Evolutionary conservation across 2,329 filamentous ascomycete genomes (phyloP).

Genomic region (Cytospora piceicola): DNA sequence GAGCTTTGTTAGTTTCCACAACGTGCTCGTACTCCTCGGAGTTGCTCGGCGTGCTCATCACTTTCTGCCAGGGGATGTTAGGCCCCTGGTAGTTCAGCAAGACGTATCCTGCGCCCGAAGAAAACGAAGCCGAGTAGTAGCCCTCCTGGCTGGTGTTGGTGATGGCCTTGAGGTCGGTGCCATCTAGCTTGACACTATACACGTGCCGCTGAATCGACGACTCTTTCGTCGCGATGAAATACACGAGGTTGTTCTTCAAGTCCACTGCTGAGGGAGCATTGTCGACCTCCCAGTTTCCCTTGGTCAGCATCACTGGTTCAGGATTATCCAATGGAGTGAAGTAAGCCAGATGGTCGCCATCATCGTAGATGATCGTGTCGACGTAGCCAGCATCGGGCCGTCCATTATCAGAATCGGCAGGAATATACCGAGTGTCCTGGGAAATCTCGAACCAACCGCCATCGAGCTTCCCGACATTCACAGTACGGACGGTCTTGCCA

Average conservation of each 20-base stretch:
- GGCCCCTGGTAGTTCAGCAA: slow-evolving; percentile 86
- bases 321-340: slow-evolving; percentile 86
- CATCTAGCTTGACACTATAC: slow-evolving; percentile 86
- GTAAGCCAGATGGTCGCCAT: slow-evolving; percentile 90
- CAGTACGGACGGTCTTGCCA: slow-evolving; percentile 77
- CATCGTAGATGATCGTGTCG: slow-evolving; percentile 83
- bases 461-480: slow-evolving; percentile 82
- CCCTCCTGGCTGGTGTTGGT: slow-evolving; percentile 74
- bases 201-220: slow-evolving; percentile 88
- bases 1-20: slow-evolving; percentile 76
- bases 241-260: slow-evolving; percentile 82
- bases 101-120: slow-evolving; percentile 77
- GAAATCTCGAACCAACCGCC: slow-evolving; percentile 97
- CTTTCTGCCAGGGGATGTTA: slow-evolving; percentile 85
- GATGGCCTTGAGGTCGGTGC: slow-evolving; percentile 71
- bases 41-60: slow-evolving; percentile 80
- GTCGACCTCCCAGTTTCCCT: slow-evolving; percentile 90
- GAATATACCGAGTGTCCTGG: slow-evolving; percentile 82
- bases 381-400: slow-evolving; percentile 87
- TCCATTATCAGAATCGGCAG: slow-evolving; percentile 76
- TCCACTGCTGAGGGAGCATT: slow-evolving; percentile 84
- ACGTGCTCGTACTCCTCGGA: slow-evolving; percentile 65
- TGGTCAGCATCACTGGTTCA: slow-evolving; percentile 82
- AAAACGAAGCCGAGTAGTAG: slow-evolving; percentile 85
- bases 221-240: slow-evolving; percentile 86